Percentiles rank a stretch among this genome's conserved stretches.
Evolutionary conservation across 1,284 basidiomycete species (phyloP).

Genomic region (Ustilago trichophora): DNA sequence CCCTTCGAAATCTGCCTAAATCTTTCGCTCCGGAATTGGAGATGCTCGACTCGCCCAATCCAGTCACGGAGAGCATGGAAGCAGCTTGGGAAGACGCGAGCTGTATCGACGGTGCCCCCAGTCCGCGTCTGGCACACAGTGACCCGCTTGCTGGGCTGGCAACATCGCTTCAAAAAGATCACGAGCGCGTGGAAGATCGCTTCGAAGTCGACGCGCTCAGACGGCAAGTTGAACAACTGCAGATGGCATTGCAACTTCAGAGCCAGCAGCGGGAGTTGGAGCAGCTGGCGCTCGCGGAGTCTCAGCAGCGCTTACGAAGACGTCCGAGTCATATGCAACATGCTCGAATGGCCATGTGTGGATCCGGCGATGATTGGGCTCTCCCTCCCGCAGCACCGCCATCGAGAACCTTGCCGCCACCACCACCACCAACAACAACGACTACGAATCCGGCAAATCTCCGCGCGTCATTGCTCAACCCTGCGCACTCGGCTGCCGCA

Average conservation of each 20-base stretch:
- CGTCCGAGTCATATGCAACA: slow-evolving; percentile 1
- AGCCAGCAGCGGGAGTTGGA: slow-evolving; percentile 15
- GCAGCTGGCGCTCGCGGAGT: not conserved
- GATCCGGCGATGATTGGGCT: too few species aligned
- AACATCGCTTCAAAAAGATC: not conserved
- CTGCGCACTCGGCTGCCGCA: slow-evolving; percentile 2
- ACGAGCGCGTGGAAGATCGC: not conserved
- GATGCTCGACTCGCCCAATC: not conserved
- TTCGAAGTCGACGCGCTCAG: slow-evolving; percentile 36
- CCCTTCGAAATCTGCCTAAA: not conserved
- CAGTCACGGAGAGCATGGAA: too few species aligned
- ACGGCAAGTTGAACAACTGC: slow-evolving; percentile 40
- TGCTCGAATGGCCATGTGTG: too few species aligned
- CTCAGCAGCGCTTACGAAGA: not conserved
- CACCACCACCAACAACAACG: too few species aligned
- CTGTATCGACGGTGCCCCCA: slow-evolving; percentile 11
- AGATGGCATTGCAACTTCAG: slow-evolving; percentile 34
- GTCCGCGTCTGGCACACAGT: not conserved
- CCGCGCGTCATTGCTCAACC: not conserved
- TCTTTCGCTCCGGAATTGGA: not conserved
- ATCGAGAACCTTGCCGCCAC: too few species aligned
- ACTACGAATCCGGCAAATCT: not conserved
- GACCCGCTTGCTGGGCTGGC: not conserved
- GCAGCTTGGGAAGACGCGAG: slow-evolving; percentile 35
- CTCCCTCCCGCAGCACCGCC: too few species aligned